Percentiles rank a stretch among this genome's conserved stretches.
Evolutionary conservation across 441 rosid species (phyloP).

Genomic region (Erysimum cheiri): DNA sequence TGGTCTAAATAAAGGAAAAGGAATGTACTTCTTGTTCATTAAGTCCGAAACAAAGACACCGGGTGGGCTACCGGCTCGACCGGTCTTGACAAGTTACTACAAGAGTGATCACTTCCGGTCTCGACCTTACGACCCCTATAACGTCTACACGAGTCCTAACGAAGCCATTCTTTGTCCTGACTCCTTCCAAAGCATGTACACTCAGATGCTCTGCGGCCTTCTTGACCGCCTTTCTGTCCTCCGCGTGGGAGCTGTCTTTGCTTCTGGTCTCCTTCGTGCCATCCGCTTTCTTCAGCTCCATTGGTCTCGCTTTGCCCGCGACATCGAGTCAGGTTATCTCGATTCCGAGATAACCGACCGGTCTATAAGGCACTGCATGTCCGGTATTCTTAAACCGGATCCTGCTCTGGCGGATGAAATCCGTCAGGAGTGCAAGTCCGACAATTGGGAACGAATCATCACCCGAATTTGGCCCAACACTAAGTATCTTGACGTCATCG

Average conservation of each 20-base stretch:
- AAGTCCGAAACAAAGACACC: conserved; percentile 89
- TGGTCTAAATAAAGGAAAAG: conserved; percentile 90
- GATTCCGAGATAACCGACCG: conserved; percentile 57
- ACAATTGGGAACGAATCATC: conserved; percentile 78
- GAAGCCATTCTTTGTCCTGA: conserved; percentile 88
- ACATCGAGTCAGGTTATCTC: conserved; percentile 64
- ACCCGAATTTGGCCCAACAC: conserved; percentile 90
- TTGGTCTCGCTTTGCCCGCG: conserved; percentile 63
- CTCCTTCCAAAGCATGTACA: conserved; percentile 92
- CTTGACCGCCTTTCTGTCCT: conserved; percentile 74
- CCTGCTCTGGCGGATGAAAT: conserved; percentile 59
- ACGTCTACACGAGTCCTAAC: conserved; percentile 90
- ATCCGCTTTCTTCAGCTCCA: conserved; percentile 84
- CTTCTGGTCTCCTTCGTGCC: conserved; percentile 91
- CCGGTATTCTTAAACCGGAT: conserved; percentile 57
- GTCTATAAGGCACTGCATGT: conserved; percentile 50
- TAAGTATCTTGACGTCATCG: conserved; percentile 86
- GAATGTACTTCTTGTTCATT: conserved; percentile 80
- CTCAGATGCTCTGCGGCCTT: conserved; percentile 89
- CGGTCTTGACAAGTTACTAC: conserved; percentile 93
- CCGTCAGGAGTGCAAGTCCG: conserved; percentile 52
- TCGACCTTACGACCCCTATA: conserved; percentile 79
- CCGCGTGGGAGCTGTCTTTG: conserved; percentile 86
- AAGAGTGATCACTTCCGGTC: conserved; percentile 86
- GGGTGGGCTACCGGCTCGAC: conserved; percentile 86